Conservation (phyloP, 768 basidiomycete species). For the Trametes meyenii region DNA sequence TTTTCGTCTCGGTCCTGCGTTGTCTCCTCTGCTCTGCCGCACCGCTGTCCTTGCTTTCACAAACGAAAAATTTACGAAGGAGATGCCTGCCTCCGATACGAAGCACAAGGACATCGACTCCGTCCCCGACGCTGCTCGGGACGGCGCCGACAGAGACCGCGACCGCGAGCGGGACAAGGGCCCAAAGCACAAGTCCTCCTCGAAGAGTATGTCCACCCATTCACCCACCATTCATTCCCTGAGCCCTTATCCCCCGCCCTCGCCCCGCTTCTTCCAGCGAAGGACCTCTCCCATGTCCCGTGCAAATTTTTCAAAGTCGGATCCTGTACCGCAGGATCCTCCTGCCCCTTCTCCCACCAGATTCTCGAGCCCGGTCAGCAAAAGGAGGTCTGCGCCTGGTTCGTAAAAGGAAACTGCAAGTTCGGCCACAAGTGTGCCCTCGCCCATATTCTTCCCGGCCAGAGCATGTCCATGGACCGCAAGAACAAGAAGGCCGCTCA, state of each 20-base stretch:
- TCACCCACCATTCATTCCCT: neutral
- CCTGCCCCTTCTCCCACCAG: conserved; percentile 94
- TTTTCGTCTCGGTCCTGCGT: neutral
- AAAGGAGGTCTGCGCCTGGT: conserved; percentile 87
- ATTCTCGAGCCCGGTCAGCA: conserved; percentile 72
- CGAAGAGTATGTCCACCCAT: conserved; percentile 26
- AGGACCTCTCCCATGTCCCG: conserved; percentile 93
- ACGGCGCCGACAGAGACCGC: conserved; percentile 21
- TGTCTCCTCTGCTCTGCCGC: neutral
- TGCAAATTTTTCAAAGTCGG: conserved; percentile 98
- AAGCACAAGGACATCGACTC: conserved; percentile 25
- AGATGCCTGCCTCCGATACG: conserved; percentile 25
- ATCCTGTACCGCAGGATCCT: conserved; percentile 89
- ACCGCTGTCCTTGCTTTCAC: neutral
- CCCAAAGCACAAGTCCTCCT: conserved; percentile 25
- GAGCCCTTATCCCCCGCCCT: conserved; percentile 1
- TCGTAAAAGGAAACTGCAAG: conserved; percentile 90
- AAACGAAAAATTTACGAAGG: neutral
- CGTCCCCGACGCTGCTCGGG: conserved; percentile 17
- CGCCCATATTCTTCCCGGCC: conserved; percentile 92
- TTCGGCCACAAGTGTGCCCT: conserved; percentile 87
- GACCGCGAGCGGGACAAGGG: conserved; percentile 26
- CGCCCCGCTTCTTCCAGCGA: conserved; percentile 47
- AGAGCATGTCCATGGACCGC: conserved; percentile 92
- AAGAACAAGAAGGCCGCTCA: conserved; percentile 97